These are phyloP conservation scores for Articulospora tetracladia DNA, from an alignment of 495 filamentous ascomycete genomes.

Conservation along the genomic window DNA sequence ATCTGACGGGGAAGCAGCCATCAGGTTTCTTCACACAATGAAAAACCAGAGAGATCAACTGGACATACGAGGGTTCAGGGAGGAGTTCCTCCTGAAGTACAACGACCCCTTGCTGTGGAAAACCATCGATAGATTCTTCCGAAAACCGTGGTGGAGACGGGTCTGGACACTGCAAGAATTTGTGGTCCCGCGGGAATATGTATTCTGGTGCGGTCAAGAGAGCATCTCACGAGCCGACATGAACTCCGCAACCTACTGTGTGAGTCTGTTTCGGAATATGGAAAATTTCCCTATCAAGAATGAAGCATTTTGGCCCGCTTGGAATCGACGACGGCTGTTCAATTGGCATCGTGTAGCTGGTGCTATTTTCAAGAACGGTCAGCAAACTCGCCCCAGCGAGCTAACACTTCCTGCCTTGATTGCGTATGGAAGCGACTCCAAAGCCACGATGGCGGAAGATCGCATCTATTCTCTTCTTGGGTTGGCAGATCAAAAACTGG, in stretches of 20 bases:
- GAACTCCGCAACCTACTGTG: background rate
- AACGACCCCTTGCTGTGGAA: background rate
- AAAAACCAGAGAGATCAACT: background rate
- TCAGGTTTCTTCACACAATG: background rate
- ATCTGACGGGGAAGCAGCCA: background rate
- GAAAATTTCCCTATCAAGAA: background rate
- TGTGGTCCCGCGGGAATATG: background rate
- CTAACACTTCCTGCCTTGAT: background rate
- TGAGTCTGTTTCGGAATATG: background rate
- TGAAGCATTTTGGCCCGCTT: background rate
- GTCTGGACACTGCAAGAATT: slow-evolving; percentile 6
- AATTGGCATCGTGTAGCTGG: background rate
- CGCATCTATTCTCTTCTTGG: slow-evolving; percentile 2
- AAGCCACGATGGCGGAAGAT: background rate
- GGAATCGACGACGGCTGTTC: background rate
- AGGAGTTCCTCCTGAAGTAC: background rate
- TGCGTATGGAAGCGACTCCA: background rate
- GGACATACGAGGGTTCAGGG: background rate
- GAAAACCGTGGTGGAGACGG: slow-evolving; percentile 1
- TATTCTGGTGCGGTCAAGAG: background rate
- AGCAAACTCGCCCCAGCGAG: background rate
- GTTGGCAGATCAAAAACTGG: background rate
- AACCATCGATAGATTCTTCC: background rate
- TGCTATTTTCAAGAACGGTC: background rate
- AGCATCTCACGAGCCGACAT: background rate